Conservation (phyloP, 495 filamentous ascomycete genomes). For the Talaromyces adpressus region DNA sequence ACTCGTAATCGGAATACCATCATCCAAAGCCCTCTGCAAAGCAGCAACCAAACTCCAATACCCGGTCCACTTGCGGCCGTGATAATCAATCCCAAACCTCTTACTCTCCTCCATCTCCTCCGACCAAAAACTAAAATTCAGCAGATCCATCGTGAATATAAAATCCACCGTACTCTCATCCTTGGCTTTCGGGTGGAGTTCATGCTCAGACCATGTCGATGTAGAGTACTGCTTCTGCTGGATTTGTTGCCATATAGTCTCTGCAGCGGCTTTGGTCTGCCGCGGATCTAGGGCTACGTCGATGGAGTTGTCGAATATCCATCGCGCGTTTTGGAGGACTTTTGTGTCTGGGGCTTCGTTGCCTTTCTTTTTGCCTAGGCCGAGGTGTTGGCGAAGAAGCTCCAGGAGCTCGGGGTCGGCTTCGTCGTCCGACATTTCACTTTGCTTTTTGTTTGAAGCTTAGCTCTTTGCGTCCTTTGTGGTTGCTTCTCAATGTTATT, state of each 20-base stretch:
- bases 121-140: conserved; percentile 98
- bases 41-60: conserved; percentile 93
- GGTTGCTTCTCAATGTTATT: neutral
- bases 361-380: conserved; percentile 44
- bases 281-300: conserved; percentile 81
- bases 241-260: conserved; percentile 71
- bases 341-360: conserved; percentile 60
- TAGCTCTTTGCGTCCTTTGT: neutral
- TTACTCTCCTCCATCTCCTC: conserved; percentile 50
- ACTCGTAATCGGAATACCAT: conserved; percentile 87
- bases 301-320: conserved; percentile 86
- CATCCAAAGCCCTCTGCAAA: conserved; percentile 80
- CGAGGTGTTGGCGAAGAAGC: conserved; percentile 76
- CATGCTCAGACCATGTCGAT: conserved; percentile 77
- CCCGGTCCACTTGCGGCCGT: conserved; percentile 76
- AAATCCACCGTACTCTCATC: conserved; percentile 77
- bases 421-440: conserved; percentile 80
- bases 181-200: conserved; percentile 78
- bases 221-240: conserved; percentile 76
- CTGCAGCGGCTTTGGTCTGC: conserved; percentile 73
- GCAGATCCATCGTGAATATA: conserved; percentile 91
- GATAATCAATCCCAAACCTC: conserved; percentile 74
- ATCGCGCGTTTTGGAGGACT: conserved; percentile 76
- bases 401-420: conserved; percentile 80
- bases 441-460: neutral